phyloP scores from a whole-genome alignment of 225 moss, liverwort and hornwort species.

The Sphagnum contortum region DNA sequence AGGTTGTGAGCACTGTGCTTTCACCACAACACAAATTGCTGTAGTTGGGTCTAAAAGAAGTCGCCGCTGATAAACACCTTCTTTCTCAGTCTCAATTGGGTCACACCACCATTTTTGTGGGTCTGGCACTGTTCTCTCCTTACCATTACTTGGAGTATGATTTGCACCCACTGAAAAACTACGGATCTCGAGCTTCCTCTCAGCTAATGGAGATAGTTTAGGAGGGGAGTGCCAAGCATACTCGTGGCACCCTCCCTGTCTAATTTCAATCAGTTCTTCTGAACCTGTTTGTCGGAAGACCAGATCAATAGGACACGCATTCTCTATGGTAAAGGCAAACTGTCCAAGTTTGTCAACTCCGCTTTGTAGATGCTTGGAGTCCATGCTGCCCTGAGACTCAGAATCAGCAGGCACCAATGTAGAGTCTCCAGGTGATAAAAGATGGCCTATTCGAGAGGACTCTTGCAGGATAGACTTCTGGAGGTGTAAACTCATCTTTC shows the following conservation, averaged over 20 bases:
- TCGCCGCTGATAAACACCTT: constrained; percentile 7
- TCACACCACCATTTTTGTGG: constrained; percentile 12
- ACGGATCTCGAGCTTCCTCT: constrained; percentile 10
- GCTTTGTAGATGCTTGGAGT: not conserved
- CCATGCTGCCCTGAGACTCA: not conserved
- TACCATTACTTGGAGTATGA: not conserved
- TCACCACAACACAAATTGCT: constrained; percentile 7
- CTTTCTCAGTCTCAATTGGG: constrained; percentile 13
- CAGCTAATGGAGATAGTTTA: constrained; percentile 11
- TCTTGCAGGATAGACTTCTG: constrained; percentile 9
- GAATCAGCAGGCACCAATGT: not conserved
- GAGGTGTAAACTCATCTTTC: constrained; percentile 2
- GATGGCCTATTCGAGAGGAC: constrained; percentile 5
- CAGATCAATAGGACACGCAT: constrained; percentile 8
- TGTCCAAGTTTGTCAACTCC: constrained; percentile 2
- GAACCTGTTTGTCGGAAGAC: constrained; percentile 16
- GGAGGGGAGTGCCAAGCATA: constrained; percentile 14
- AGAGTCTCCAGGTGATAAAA: constrained; percentile 5
- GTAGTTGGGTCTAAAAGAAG: constrained; percentile 8
- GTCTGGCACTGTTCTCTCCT: not conserved
- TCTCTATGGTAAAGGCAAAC: constrained; percentile 10
- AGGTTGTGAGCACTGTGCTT: not conserved
- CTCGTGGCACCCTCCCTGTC: not conserved
- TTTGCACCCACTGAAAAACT: not conserved
- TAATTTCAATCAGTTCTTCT: constrained; percentile 8